These are phyloP conservation scores for Claviceps sp. DNA, from an alignment of 2,329 filamentous ascomycete species.

Conservation along the genomic window DNA sequence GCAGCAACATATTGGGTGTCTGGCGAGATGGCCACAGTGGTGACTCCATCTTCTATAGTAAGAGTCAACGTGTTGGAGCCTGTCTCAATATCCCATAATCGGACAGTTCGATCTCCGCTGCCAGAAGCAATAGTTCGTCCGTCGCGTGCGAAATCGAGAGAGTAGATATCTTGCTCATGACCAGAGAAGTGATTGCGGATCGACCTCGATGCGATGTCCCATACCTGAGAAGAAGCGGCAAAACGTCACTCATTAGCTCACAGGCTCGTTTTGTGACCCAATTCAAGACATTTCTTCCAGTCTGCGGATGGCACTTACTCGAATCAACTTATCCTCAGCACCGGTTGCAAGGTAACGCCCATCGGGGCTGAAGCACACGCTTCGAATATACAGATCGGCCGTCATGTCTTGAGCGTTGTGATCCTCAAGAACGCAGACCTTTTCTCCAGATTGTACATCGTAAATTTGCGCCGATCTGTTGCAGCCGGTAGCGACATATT, in stretches of 20 bases:
- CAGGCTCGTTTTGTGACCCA: too few relatives aligned
- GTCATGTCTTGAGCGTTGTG: conserved; percentile 65
- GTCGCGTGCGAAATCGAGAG: conserved; percentile 85
- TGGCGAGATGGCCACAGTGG: conserved; percentile 92
- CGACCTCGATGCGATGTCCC: conserved; percentile 73
- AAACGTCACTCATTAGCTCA: conserved; percentile 7
- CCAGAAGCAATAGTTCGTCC: conserved; percentile 91
- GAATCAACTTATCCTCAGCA: conserved; percentile 93
- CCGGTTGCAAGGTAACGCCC: conserved; percentile 88
- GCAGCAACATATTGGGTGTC: conserved; percentile 90
- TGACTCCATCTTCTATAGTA: conserved; percentile 91
- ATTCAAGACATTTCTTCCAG: too few relatives aligned
- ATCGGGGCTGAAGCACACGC: conserved; percentile 96
- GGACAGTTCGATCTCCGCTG: conserved; percentile 85
- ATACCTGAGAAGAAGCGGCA: conserved; percentile 46
- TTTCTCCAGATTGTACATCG: conserved; percentile 75
- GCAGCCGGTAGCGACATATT: conserved; percentile 92
- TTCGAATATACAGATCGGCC: conserved; percentile 91
- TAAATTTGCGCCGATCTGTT: conserved; percentile 99
- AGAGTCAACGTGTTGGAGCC: conserved; percentile 72
- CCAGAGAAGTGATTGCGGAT: conserved; percentile 93
- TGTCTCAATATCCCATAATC: conserved; percentile 88
- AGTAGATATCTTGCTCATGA: conserved; percentile 98
- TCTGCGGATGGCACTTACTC: conserved; percentile 43
- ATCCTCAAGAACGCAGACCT: conserved; percentile 82